Percentiles rank a stretch among this genome's conserved stretches.
These are phyloP conservation scores for Chiua virens DNA, from an alignment of 768 basidiomycete genomes.

Conservation along the genomic window DNA sequence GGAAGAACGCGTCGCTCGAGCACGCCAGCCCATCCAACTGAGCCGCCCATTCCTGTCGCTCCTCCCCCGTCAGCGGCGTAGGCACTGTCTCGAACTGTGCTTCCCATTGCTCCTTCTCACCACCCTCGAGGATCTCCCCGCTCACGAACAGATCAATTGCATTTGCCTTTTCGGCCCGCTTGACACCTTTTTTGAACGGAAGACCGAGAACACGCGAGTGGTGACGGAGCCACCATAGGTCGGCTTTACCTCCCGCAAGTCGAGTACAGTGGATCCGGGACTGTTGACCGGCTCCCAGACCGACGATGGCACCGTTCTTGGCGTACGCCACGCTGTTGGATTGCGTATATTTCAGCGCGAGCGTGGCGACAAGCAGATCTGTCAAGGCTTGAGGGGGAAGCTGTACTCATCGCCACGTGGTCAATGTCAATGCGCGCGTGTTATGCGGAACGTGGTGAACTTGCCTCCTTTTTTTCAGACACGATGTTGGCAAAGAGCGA, in stretches of 20 bases:
- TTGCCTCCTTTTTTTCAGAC: constrained; percentile 80
- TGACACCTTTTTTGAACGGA: constrained; percentile 96
- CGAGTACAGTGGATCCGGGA: constrained; percentile 99
- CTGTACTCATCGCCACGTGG: constrained; percentile 36
- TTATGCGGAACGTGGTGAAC: constrained; percentile 19
- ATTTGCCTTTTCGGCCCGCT: constrained; percentile 97
- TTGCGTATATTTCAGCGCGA: constrained; percentile 97
- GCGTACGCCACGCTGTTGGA: constrained; percentile 99
- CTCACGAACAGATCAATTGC: constrained; percentile 96
- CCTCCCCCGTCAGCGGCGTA: constrained; percentile 59
- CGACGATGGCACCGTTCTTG: constrained; percentile 87
- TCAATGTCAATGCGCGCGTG: not conserved
- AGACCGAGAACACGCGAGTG: constrained; percentile 90
- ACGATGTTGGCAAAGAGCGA: constrained; percentile 86
- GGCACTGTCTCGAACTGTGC: constrained; percentile 76
- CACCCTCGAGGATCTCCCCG: constrained; percentile 84
- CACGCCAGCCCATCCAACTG: constrained; percentile 86
- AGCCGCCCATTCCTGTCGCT: constrained; percentile 71
- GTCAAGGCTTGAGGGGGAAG: constrained; percentile 73
- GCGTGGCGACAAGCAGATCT: constrained; percentile 95
- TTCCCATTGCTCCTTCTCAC: constrained; percentile 92
- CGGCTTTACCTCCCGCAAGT: constrained; percentile 96
- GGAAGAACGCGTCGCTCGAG: constrained; percentile 99
- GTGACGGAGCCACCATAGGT: constrained; percentile 98
- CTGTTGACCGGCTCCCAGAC: constrained; percentile 96